Evolutionary conservation across 1,284 basidiomycete genomes (phyloP).

Genomic region (Schizopora paradoxa): DNA sequence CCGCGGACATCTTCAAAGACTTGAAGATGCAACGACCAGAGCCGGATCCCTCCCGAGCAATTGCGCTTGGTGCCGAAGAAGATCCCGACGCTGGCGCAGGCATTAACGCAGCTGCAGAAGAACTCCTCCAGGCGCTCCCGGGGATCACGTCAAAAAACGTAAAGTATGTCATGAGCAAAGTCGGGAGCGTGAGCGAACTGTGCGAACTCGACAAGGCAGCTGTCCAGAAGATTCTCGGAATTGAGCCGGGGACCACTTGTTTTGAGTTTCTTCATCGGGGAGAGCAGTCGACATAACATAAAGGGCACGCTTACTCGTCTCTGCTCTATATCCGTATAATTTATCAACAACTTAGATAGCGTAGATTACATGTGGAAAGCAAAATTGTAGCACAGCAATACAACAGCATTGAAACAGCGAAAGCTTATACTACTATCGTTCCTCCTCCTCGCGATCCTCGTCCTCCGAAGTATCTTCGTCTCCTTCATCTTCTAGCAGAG

Average conservation of each 20-base stretch:
- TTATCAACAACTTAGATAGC: no score
- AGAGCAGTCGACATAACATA: constrained; percentile 29
- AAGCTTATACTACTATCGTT: no score
- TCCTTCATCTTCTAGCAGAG: no score
- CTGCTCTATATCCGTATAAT: no score
- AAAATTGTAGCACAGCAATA: no score
- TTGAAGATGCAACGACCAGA: constrained; percentile 83
- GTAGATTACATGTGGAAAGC: no score
- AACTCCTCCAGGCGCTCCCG: constrained; percentile 67
- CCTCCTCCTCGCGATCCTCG: no score
- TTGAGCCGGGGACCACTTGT: constrained; percentile 75
- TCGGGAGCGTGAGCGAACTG: constrained; percentile 71
- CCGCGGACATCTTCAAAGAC: constrained; percentile 89
- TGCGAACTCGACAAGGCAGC: constrained; percentile 60
- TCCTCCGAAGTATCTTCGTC: no score
- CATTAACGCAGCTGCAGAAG: constrained; percentile 70
- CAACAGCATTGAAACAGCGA: no score
- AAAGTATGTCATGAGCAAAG: constrained; percentile 78
- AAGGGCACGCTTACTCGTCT: no score
- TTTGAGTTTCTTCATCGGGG: constrained; percentile 81
- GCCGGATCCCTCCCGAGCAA: constrained; percentile 74
- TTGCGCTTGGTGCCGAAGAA: constrained; percentile 76
- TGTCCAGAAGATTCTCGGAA: constrained; percentile 76
- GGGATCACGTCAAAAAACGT: constrained; percentile 84
- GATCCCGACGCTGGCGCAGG: constrained; percentile 60